Percentiles rank a stretch among this genome's conserved stretches.
Evolutionary conservation across 768 basidiomycete species (phyloP).

Genomic region (Macrocybe gigantea): DNA sequence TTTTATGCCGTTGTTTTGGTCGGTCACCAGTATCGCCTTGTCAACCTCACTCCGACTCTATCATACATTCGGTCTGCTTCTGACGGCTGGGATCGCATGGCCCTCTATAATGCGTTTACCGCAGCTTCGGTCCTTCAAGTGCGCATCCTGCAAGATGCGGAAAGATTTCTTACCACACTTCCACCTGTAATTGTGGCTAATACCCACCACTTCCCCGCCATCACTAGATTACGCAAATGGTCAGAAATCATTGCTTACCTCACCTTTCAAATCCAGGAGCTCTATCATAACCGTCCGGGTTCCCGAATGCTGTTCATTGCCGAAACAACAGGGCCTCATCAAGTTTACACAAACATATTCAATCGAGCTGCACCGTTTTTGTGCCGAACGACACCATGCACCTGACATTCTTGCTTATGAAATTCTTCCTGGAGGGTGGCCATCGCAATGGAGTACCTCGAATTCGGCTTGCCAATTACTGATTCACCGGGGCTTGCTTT

Average conservation of each 20-base stretch:
- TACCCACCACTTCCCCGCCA: conserved; percentile 1
- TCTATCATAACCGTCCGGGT: neutral
- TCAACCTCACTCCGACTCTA: conserved; percentile 14
- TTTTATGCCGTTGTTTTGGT: conserved; percentile 9
- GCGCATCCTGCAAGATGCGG: conserved; percentile 4
- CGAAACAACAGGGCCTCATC: conserved; percentile 10
- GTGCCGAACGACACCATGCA: conserved; percentile 14
- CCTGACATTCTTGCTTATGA: conserved; percentile 17
- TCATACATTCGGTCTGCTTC: conserved; percentile 13
- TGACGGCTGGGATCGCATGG: conserved; percentile 7
- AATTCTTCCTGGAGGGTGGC: conserved; percentile 21
- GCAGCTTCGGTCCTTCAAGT: conserved; percentile 13
- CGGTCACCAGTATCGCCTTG: conserved; percentile 9
- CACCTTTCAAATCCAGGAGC: neutral
- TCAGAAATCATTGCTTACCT: too few species aligned
- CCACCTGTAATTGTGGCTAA: neutral
- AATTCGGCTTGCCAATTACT: neutral
- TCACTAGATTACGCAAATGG: neutral
- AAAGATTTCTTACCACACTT: conserved; percentile 5
- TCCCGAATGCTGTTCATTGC: neutral
- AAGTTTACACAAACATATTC: neutral
- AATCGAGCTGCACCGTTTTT: conserved; percentile 13
- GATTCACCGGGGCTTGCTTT: neutral
- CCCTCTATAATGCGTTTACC: conserved; percentile 12
- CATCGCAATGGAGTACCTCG: neutral